Conservation (phyloP, 768 basidiomycete genomes). For the Auricularia sp. region DNA sequence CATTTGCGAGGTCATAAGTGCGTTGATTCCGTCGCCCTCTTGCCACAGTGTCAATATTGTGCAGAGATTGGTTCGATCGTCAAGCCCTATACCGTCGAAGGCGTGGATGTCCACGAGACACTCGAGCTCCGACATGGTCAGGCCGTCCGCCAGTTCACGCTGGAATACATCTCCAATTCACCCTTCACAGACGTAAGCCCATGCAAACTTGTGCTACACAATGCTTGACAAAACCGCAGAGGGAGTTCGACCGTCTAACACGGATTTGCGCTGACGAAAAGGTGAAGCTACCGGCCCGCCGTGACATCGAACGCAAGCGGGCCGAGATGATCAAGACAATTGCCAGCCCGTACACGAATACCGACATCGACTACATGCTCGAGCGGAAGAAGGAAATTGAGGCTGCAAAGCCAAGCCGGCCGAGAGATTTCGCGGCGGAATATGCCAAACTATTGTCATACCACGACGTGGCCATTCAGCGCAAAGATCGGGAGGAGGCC, state of each 20-base stretch:
- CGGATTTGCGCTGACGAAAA: constrained; percentile 39
- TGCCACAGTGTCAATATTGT: background rate
- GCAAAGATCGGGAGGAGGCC: too few species aligned
- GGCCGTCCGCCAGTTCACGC: constrained; percentile 46
- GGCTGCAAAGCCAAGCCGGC: background rate
- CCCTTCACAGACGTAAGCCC: constrained; percentile 49
- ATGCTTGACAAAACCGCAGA: constrained; percentile 29
- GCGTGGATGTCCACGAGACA: constrained; percentile 49
- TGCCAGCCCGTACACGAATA: constrained; percentile 70
- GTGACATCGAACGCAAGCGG: constrained; percentile 54
- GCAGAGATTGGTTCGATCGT: constrained; percentile 41
- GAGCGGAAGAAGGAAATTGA: background rate
- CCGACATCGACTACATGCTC: background rate
- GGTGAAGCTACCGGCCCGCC: constrained; percentile 57
- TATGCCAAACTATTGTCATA: too few species aligned
- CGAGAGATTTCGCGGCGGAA: background rate
- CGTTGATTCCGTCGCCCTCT: background rate
- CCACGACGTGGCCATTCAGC: too few species aligned
- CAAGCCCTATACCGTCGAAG: constrained; percentile 67
- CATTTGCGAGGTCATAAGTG: constrained; percentile 39
- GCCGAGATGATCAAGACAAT: constrained; percentile 50
- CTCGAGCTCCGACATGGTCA: constrained; percentile 74
- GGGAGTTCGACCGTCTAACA: constrained; percentile 59
- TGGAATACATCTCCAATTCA: constrained; percentile 84
- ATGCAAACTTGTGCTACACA: background rate